Evolutionary conservation across 371 early-diverging fungal species (phyloP).

Genomic region (Mucor circinelloides): DNA sequence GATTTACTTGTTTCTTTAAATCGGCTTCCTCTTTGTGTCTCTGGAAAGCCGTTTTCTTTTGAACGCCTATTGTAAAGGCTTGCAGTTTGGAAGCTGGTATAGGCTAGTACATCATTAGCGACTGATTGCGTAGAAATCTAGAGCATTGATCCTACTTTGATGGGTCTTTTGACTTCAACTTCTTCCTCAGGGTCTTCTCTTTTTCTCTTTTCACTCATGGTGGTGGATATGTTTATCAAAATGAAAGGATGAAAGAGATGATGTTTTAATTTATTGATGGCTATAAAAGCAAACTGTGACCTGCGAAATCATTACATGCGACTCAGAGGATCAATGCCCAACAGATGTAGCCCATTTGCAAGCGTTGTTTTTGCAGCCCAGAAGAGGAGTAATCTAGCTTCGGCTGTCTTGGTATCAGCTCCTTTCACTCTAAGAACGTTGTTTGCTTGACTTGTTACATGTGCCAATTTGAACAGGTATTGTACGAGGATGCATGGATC

Average conservation of each 20-base stretch:
- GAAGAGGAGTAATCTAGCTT: slow-evolving; percentile 79
- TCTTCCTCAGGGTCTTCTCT: slow-evolving; percentile 20
- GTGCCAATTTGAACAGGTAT: slow-evolving; percentile 84
- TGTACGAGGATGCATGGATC: slow-evolving; percentile 91
- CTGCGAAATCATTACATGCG: slow-evolving; percentile 67
- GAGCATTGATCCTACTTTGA: slow-evolving; percentile 5
- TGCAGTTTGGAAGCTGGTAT: slow-evolving; percentile 66
- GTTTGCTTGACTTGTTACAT: slow-evolving; percentile 76
- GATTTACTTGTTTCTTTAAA: slow-evolving; percentile 67
- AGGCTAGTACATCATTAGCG: slow-evolving; percentile 28
- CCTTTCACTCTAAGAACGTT: slow-evolving; percentile 75
- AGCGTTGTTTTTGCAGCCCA: slow-evolving; percentile 77
- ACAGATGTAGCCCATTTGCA: slow-evolving; percentile 73
- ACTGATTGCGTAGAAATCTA: neutral
- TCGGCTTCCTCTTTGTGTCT: slow-evolving; percentile 78
- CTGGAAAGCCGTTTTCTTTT: slow-evolving; percentile 76
- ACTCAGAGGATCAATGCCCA: slow-evolving; percentile 82
- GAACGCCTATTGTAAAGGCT: slow-evolving; percentile 68
- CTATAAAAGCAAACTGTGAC: neutral
- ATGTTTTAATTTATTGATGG: neutral
- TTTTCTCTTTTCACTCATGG: slow-evolving; percentile 26
- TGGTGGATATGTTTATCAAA: neutral
- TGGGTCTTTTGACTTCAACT: neutral
- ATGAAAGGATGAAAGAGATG: neutral
- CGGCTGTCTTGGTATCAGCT: slow-evolving; percentile 65